Conservation (phyloP, 108 stramenopile genomes). For the Fistulifera solaris region DNA sequence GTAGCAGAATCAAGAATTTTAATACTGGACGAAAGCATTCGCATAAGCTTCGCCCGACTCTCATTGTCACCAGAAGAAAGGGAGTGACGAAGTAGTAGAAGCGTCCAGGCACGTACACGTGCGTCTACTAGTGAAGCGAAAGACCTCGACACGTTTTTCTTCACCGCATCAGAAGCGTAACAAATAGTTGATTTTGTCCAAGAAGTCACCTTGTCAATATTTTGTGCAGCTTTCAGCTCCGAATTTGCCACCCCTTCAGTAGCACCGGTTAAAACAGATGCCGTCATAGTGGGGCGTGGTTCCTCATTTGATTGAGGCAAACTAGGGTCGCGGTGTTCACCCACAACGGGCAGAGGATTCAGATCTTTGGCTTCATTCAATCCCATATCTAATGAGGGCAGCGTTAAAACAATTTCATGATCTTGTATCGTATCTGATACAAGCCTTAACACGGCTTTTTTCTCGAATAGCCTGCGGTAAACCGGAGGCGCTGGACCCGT, state of each 20-base stretch:
- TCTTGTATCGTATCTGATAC: too few relatives aligned
- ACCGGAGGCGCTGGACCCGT: too few relatives aligned
- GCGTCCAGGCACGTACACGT: conserved; percentile 45
- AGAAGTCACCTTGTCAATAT: conserved; percentile 25
- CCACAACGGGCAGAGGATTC: conserved; percentile 26
- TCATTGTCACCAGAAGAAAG: conserved; percentile 38
- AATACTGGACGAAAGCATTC: conserved; percentile 38
- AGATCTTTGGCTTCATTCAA: conserved; percentile 18
- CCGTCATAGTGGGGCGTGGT: conserved; percentile 7
- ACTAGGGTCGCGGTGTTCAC: conserved; percentile 14
- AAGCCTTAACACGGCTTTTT: too few relatives aligned
- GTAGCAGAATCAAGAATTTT: conserved; percentile 23
- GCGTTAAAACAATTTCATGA: conserved; percentile 18
- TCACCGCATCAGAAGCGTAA: conserved; percentile 32
- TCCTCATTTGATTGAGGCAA: background rate
- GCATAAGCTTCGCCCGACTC: conserved; percentile 34
- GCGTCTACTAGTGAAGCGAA: conserved; percentile 46
- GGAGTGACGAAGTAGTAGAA: conserved; percentile 48
- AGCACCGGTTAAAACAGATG: conserved; percentile 7
- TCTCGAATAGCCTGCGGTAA: too few relatives aligned
- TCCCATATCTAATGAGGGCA: conserved; percentile 40
- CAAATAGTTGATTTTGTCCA: conserved; percentile 48
- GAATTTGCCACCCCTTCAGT: conserved; percentile 21
- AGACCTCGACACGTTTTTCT: conserved; percentile 33
- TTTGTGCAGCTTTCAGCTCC: conserved; percentile 21